Evolutionary conservation across 2,329 filamentous ascomycete species (phyloP).

Genomic region (Trichocomaceae sp.): DNA sequence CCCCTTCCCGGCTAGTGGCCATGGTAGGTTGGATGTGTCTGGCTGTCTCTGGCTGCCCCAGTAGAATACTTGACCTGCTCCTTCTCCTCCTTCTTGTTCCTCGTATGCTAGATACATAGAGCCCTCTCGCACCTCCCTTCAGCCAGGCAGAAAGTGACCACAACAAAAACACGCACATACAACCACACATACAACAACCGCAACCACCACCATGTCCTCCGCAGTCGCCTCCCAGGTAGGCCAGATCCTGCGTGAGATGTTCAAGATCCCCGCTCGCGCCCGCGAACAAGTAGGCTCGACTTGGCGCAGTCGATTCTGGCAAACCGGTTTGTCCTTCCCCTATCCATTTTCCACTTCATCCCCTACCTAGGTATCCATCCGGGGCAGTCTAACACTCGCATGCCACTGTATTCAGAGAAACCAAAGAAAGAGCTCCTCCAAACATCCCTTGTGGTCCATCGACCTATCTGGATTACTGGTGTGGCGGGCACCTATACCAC

Average conservation of each 20-base stretch:
- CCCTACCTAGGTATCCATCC: not conserved
- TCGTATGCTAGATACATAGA: no score
- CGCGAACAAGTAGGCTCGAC: slow-evolving; percentile 10
- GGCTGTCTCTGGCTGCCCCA: no score
- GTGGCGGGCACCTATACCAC: slow-evolving; percentile 11
- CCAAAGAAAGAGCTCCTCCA: slow-evolving; percentile 11
- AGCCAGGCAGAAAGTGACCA: no score
- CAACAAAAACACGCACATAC: not conserved
- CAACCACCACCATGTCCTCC: slow-evolving; percentile 13
- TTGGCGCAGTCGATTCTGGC: slow-evolving; percentile 8
- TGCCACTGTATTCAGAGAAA: not conserved
- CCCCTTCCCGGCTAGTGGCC: no score
- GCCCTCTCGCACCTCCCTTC: not conserved
- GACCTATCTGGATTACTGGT: slow-evolving; percentile 11
- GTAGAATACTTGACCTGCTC: no score
- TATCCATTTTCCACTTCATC: not conserved
- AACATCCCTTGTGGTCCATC: slow-evolving; percentile 11
- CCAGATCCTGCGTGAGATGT: slow-evolving; percentile 14
- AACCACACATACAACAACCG: no score
- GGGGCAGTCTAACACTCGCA: not conserved
- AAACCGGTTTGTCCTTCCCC: slow-evolving; percentile 7
- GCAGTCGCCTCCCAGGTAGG: slow-evolving; percentile 11
- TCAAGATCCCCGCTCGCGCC: slow-evolving; percentile 12
- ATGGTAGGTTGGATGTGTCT: no score
- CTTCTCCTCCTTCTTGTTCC: no score